Conservation (phyloP, 2,329 filamentous ascomycete species). For the Talaromyces sp. region DNA sequence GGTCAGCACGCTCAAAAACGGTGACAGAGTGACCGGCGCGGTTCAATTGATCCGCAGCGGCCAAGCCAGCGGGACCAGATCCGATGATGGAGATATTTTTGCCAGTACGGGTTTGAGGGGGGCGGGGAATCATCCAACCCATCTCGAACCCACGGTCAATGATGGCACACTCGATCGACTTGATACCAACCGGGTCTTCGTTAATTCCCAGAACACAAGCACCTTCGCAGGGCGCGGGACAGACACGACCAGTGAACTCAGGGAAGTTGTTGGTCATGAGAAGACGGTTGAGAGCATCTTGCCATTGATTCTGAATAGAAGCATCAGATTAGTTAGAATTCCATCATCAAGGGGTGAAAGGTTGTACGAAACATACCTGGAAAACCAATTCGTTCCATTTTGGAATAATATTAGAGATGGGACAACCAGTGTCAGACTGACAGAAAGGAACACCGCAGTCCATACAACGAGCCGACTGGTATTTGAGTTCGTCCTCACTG, state of each 20-base stretch:
- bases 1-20: slow-evolving; percentile 90
- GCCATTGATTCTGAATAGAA: slow-evolving; percentile 78
- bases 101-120: slow-evolving; percentile 78
- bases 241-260: slow-evolving; percentile 95
- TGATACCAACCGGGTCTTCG: slow-evolving; percentile 95
- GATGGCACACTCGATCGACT: slow-evolving; percentile 96
- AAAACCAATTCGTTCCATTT: slow-evolving; percentile 90
- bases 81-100: slow-evolving; percentile 89
- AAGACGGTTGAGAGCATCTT: slow-evolving; percentile 85
- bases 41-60: slow-evolving; percentile 91
- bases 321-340: too few relatives aligned
- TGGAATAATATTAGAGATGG: slow-evolving; percentile 95
- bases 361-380: too few relatives aligned
- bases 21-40: slow-evolving; percentile 85
- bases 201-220: slow-evolving; percentile 96
- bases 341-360: too few relatives aligned
- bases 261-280: slow-evolving; percentile 99
- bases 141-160: slow-evolving; percentile 97
- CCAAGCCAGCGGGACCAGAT: slow-evolving; percentile 88
- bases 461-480: slow-evolving; percentile 96
- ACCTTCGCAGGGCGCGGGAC: slow-evolving; percentile 93
- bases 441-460: slow-evolving; percentile 98
- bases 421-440: slow-evolving; percentile 92
- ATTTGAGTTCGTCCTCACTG: slow-evolving; percentile 93
- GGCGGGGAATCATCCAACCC: slow-evolving; percentile 92